These are phyloP conservation scores for Geosmithia putterillii DNA, from an alignment of 2,329 filamentous ascomycete genomes.

Conservation along the genomic window DNA sequence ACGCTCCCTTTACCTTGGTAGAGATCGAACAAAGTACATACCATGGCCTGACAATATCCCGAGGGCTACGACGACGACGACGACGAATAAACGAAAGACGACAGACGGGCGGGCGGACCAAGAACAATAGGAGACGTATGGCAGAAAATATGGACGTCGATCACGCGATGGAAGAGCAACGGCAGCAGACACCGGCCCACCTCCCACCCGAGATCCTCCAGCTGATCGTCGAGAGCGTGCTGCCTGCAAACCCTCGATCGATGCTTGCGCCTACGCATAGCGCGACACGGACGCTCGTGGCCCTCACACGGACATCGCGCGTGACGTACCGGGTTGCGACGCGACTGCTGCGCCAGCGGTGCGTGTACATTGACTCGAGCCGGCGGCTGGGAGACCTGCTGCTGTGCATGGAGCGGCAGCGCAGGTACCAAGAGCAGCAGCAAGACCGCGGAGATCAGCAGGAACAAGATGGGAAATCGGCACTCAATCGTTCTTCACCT, in stretches of 20 bases:
- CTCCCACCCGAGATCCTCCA: constrained; percentile 22
- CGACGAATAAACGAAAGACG: neutral
- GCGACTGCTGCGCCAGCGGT: constrained; percentile 29
- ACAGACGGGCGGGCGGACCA: no score
- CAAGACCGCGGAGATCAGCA: no score
- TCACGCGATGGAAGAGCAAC: neutral
- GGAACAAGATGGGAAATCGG: no score
- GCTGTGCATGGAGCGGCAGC: constrained; percentile 18
- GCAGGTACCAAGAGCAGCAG: no score
- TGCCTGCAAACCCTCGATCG: constrained; percentile 15
- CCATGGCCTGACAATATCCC: neutral
- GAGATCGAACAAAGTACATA: neutral
- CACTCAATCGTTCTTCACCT: no score
- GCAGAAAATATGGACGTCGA: neutral
- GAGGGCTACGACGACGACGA: neutral
- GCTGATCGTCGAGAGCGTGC: constrained; percentile 20
- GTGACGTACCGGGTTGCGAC: constrained; percentile 26
- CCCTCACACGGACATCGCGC: constrained; percentile 28
- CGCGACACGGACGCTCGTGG: constrained; percentile 28
- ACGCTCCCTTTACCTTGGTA: neutral
- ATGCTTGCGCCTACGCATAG: constrained; percentile 24
- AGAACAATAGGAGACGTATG: no score
- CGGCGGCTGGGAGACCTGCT: constrained; percentile 20
- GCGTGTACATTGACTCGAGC: constrained; percentile 28
- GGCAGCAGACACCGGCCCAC: neutral